Evolutionary conservation across 352 stramenopile species (phyloP).

Genomic region (Phytophthora macrochlamydospora): DNA sequence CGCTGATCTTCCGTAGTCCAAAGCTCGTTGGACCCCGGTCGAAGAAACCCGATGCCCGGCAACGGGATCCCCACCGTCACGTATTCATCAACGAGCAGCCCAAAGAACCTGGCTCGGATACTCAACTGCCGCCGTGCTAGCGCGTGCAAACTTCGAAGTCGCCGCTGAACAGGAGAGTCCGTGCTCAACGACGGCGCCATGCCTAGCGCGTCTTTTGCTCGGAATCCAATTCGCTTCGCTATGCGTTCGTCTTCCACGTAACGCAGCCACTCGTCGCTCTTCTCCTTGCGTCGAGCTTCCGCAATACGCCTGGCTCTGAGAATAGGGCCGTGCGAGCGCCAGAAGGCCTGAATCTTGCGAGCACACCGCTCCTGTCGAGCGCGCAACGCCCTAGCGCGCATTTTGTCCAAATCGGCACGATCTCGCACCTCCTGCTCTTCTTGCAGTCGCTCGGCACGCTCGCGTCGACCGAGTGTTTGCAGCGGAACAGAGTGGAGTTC

Average conservation of each 20-base stretch:
- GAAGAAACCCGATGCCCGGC: constrained; percentile 43
- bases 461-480: constrained; percentile 47
- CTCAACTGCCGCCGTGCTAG: constrained; percentile 50
- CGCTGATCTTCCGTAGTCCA: constrained; percentile 57
- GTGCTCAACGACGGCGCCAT: constrained; percentile 42
- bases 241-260: constrained; percentile 35
- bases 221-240: constrained; percentile 41
- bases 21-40: constrained; percentile 35
- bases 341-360: constrained; percentile 61
- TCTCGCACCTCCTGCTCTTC: constrained; percentile 51
- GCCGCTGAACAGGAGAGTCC: constrained; percentile 42
- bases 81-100: constrained; percentile 63
- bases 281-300: constrained; percentile 22
- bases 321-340: constrained; percentile 41
- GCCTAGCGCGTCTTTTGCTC: constrained; percentile 44
- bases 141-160: constrained; percentile 55
- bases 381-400: constrained; percentile 24
- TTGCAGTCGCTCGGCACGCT: constrained; percentile 35
- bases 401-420: constrained; percentile 51
- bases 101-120: constrained; percentile 60
- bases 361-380: constrained; percentile 36
- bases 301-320: constrained; percentile 34
- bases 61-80: constrained; percentile 65
- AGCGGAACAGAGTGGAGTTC: constrained; percentile 36
- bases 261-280: constrained; percentile 46